Evolutionary conservation across 495 filamentous ascomycete species (phyloP).

Genomic region (Hyphodiscus hymeniophilus): DNA sequence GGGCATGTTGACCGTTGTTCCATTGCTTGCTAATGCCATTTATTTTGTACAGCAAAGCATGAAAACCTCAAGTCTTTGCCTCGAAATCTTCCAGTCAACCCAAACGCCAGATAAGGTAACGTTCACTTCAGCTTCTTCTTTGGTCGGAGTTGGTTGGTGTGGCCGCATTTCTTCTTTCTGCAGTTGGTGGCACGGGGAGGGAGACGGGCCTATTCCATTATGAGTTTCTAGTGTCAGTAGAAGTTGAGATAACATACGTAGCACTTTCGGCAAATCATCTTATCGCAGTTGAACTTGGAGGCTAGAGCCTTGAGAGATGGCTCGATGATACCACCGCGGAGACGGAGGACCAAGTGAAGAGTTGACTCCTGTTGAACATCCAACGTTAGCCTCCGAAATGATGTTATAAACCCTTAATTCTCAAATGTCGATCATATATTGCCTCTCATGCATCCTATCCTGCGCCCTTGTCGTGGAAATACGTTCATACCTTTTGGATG

Average conservation of each 20-base stretch:
- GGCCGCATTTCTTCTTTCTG: conserved; percentile 99
- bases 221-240: background rate
- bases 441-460: conserved; percentile 3
- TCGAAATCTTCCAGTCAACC: conserved; percentile 2
- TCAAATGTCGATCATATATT: conserved; percentile 1
- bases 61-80: conserved; percentile 17
- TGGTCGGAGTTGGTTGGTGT: conserved; percentile 98
- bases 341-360: conserved; percentile 97
- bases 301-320: conserved; percentile 97
- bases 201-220: conserved; percentile 65
- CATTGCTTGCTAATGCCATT: conserved; percentile 21
- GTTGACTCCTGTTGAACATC: conserved; percentile 75
- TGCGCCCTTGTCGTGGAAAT: background rate
- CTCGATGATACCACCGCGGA: conserved; percentile 99
- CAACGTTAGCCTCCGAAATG: conserved; percentile 14
- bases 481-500: conserved; percentile 87
- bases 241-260: conserved; percentile 55
- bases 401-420: background rate
- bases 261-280: conserved; percentile 99
- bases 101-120: conserved; percentile 24
- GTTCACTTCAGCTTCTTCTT: conserved; percentile 99
- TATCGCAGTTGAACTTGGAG: conserved; percentile 99
- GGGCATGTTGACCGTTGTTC: conserved; percentile 12
- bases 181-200: conserved; percentile 98
- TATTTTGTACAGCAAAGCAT: conserved; percentile 20